Evolutionary conservation across 1,284 basidiomycete genomes (phyloP).

Genomic region (Cutaneotrichosporon sp.): DNA sequence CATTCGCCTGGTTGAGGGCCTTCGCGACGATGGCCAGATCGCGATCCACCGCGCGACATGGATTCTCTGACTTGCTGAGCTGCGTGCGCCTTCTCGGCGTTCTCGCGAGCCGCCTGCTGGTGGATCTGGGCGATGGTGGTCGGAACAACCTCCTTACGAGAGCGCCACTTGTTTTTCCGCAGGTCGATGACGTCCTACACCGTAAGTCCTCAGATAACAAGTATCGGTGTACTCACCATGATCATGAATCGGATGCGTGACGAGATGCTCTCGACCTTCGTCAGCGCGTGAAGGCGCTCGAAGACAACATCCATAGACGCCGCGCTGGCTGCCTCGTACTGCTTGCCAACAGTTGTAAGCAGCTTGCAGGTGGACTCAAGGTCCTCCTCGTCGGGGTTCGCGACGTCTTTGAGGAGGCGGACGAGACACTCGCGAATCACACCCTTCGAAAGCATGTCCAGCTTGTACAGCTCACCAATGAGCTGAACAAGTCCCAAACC

Average conservation of each 20-base stretch:
- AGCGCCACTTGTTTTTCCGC: constrained; percentile 73
- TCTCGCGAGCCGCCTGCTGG: constrained; percentile 69
- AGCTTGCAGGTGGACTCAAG: constrained; percentile 94
- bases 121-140: constrained; percentile 86
- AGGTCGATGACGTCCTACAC: constrained; percentile 80
- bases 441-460: constrained; percentile 87
- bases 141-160: constrained; percentile 69
- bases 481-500: constrained; percentile 96
- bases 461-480: constrained; percentile 96
- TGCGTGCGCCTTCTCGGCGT: constrained; percentile 63
- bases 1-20: constrained; percentile 66
- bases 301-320: constrained; percentile 95
- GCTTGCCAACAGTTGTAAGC: constrained; percentile 77
- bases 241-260: constrained; percentile 94
- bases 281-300: constrained; percentile 75
- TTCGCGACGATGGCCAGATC: constrained; percentile 71
- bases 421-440: constrained; percentile 97
- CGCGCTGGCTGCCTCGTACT: constrained; percentile 62
- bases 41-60: constrained; percentile 74
- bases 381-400: constrained; percentile 94
- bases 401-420: constrained; percentile 85
- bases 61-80: constrained; percentile 54
- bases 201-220: no score
- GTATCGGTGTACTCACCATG: constrained; percentile 72
- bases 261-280: constrained; percentile 67